Conservation (phyloP, 1,139 yeast species). For the Blastobotrys ciferrii region DNA sequence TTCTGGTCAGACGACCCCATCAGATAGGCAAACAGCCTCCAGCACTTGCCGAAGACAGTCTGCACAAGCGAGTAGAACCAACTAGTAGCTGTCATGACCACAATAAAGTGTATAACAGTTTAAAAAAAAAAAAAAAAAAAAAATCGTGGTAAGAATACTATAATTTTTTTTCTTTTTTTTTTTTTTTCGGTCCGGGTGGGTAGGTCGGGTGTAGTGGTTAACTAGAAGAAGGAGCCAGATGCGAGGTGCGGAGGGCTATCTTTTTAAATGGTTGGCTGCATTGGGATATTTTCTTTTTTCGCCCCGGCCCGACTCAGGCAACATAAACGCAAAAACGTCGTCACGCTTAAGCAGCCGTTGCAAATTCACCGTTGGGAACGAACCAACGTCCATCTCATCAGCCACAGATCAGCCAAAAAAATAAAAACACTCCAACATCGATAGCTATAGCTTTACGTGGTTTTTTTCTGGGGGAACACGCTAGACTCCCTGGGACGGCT, state of each 20-base stretch:
- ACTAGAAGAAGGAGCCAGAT: neutral
- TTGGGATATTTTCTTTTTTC: neutral
- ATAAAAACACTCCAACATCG: neutral
- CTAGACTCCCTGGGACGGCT: no score
- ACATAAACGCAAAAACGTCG: slow-evolving; percentile 2
- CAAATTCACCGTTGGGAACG: slow-evolving; percentile 2
- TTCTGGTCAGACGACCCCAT: neutral
- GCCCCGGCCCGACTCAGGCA: neutral
- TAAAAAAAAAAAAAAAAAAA: neutral
- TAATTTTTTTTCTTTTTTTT: neutral
- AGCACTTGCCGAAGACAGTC: slow-evolving; percentile 1
- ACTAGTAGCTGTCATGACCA: neutral
- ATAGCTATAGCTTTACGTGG: no score
- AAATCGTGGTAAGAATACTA: neutral
- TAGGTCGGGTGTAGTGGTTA: neutral
- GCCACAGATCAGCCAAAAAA: neutral
- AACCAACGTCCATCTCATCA: neutral
- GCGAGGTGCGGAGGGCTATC: neutral
- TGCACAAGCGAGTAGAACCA: slow-evolving; percentile 3
- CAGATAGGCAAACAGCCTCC: slow-evolving; percentile 1
- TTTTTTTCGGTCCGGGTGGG: neutral
- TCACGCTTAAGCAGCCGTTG: slow-evolving; percentile 7
- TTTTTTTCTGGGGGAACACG: no score
- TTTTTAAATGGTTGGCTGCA: slow-evolving; percentile 5
- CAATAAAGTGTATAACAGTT: neutral